Conservation (phyloP, 1,139 yeast genomes). For the Yamadazyma aaseri region DNA sequence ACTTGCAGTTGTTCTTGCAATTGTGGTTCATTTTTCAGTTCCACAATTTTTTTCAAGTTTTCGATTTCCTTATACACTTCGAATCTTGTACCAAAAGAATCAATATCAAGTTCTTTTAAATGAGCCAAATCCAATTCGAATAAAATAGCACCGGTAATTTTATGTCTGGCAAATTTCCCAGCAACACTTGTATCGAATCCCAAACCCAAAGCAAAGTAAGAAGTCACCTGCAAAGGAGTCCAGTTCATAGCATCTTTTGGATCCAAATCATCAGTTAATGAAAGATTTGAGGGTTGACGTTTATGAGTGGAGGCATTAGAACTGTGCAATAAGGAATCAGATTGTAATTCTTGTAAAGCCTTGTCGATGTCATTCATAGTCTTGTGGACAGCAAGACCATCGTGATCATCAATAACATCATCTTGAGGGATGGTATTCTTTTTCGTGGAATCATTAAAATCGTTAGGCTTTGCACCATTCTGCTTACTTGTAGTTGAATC, state of each 20-base stretch:
- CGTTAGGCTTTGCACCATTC: not conserved
- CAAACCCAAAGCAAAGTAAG: conserved; percentile 61
- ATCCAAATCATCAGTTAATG: conserved; percentile 39
- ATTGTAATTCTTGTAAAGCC: conserved; percentile 71
- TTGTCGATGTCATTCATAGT: conserved; percentile 82
- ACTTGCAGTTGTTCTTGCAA: conserved; percentile 8
- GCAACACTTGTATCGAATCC: conserved; percentile 77
- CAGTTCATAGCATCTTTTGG: conserved; percentile 60
- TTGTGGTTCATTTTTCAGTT: conserved; percentile 8
- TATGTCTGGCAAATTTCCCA: conserved; percentile 79
- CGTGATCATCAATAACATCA: conserved; percentile 3
- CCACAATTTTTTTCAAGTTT: conserved; percentile 43
- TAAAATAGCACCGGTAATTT: conserved; percentile 82
- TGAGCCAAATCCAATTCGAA: conserved; percentile 83
- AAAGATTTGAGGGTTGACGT: conserved; percentile 17
- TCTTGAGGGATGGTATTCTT: not conserved
- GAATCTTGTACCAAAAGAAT: conserved; percentile 92
- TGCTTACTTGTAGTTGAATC: conserved; percentile 3
- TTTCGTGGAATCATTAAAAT: conserved; percentile 6
- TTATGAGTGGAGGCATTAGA: conserved; percentile 12
- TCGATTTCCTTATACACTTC: conserved; percentile 90
- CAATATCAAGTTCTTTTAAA: conserved; percentile 86
- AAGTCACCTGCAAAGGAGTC: conserved; percentile 84
- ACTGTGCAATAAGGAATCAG: conserved; percentile 19
- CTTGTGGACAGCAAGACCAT: conserved; percentile 39